Evolutionary conservation across 139 green algal genomes (phyloP).

Genomic region (Tetraselmis striata): DNA sequence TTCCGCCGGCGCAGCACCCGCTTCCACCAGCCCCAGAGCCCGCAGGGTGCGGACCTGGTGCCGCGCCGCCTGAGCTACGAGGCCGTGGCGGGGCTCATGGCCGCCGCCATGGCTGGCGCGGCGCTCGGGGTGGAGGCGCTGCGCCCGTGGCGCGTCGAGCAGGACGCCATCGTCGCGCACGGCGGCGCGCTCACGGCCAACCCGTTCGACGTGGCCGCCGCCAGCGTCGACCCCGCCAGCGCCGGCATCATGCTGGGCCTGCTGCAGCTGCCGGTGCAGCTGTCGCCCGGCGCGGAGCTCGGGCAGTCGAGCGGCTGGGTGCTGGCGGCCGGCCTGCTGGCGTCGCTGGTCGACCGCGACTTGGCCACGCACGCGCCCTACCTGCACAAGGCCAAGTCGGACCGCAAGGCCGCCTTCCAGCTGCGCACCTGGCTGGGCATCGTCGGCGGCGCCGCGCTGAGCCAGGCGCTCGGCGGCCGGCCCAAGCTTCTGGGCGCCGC

Average conservation of each 20-base stretch:
- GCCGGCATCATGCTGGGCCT: conserved; percentile 1
- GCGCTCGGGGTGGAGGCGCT: not conserved
- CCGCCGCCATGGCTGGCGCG: not conserved
- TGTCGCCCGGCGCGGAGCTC: conserved; percentile 1
- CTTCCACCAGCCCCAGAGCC: not conserved
- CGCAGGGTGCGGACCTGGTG: not conserved
- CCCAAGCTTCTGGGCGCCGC: not conserved
- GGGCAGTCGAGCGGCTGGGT: not conserved
- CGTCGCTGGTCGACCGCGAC: not conserved
- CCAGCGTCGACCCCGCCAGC: not conserved
- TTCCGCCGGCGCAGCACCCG: not conserved
- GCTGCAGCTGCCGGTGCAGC: not conserved
- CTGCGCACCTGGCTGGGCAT: not conserved
- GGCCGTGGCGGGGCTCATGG: not conserved
- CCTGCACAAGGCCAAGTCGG: not conserved
- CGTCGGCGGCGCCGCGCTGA: not conserved
- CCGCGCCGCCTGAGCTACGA: not conserved
- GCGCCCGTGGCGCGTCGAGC: not conserved
- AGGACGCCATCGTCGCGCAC: not conserved
- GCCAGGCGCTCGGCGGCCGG: not conserved
- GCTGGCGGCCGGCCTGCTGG: not conserved
- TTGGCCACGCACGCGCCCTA: not conserved
- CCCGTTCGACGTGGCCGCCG: not conserved
- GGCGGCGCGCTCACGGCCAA: not conserved
- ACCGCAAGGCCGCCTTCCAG: not conserved